Conservation (phyloP, 2,329 filamentous ascomycete species). For the Chrysosphaeria jannelii region DNA sequence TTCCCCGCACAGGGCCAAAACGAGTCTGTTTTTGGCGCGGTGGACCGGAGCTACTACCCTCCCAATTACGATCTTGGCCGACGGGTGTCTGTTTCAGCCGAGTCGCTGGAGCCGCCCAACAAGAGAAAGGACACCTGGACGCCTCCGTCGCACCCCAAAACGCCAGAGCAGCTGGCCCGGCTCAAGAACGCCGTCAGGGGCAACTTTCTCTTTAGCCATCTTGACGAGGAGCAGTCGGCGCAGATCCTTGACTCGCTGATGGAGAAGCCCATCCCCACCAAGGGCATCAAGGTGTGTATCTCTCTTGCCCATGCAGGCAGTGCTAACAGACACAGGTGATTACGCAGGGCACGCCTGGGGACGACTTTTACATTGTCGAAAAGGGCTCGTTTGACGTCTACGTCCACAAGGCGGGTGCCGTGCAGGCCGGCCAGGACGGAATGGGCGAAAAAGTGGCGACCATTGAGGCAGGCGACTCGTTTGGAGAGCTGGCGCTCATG, state of each 20-base stretch:
- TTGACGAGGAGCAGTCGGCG: constrained; percentile 73
- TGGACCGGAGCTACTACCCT: constrained; percentile 47
- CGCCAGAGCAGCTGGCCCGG: constrained; percentile 47
- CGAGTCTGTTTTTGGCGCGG: no score
- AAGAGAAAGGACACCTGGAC: constrained; percentile 70
- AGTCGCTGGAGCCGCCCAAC: constrained; percentile 72
- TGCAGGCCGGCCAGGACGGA: constrained; percentile 55
- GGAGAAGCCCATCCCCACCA: constrained; percentile 84
- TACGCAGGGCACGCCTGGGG: constrained; percentile 76
- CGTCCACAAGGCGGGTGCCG: constrained; percentile 46
- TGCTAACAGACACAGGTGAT: constrained; percentile 34
- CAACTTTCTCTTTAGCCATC: constrained; percentile 82
- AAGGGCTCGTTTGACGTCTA: constrained; percentile 73
- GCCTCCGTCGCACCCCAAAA: constrained; percentile 62
- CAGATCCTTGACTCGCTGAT: constrained; percentile 75
- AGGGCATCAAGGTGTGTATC: constrained; percentile 41
- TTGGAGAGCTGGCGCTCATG: constrained; percentile 92
- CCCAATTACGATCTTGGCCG: constrained; percentile 82
- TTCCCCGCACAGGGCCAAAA: no score
- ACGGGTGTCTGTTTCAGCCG: constrained; percentile 85
- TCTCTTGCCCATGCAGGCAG: neutral
- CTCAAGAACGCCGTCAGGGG: constrained; percentile 54
- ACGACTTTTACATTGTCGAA: constrained; percentile 95
- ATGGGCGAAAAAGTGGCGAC: constrained; percentile 56
- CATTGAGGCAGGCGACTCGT: constrained; percentile 70